Evolutionary conservation across 805 yeast genomes (phyloP).

Genomic region (Nakazawaea ambrosiae): DNA sequence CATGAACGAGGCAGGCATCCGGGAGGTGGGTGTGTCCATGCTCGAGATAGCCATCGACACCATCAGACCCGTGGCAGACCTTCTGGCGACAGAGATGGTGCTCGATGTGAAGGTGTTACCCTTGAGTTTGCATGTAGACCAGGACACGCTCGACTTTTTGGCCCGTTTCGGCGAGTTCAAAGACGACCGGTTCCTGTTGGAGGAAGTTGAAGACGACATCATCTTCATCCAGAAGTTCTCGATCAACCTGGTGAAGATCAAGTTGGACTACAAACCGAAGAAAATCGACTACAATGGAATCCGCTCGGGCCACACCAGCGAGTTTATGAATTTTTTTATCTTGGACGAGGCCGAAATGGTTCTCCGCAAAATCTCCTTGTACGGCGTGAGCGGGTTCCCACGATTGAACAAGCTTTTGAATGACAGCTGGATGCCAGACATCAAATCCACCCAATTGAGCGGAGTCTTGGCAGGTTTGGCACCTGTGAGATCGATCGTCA

Average conservation of each 20-base stretch:
- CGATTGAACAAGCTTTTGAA: constrained; percentile 49
- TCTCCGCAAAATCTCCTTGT: constrained; percentile 52
- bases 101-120: constrained; percentile 58
- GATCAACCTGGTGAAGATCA: constrained; percentile 51
- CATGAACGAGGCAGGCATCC: constrained; percentile 60
- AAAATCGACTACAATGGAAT: constrained; percentile 79
- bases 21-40: constrained; percentile 67
- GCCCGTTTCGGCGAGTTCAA: constrained; percentile 76
- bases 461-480: constrained; percentile 81
- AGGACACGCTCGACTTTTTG: constrained; percentile 83
- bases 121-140: constrained; percentile 79
- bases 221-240: constrained; percentile 63
- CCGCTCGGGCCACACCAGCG: constrained; percentile 79
- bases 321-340: constrained; percentile 81
- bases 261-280: constrained; percentile 88
- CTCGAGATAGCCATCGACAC: constrained; percentile 43
- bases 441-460: constrained; percentile 69
- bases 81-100: constrained; percentile 66
- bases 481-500: constrained; percentile 70
- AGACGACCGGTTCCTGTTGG: constrained; percentile 57
- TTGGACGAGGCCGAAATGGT: constrained; percentile 78
- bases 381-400: constrained; percentile 75
- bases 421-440: constrained; percentile 84
- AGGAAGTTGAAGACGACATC: constrained; percentile 55
- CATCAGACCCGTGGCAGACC: constrained; percentile 53